phyloP scores from a whole-genome alignment of 2,329 filamentous ascomycete genomes.

The Stemphylium lycopersici region DNA sequence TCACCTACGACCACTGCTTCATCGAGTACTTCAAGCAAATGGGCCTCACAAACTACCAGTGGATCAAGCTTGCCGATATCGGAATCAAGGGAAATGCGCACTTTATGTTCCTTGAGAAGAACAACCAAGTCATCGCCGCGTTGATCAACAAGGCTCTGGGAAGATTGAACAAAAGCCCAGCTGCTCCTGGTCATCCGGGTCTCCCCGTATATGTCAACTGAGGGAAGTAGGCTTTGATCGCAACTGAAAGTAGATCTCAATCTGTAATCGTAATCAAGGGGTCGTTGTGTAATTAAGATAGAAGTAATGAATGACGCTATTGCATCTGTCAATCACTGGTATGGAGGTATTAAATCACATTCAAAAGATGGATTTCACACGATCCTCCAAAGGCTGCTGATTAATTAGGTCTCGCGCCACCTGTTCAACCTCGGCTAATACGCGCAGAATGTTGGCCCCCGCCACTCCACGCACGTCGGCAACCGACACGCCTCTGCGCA shows the following conservation, averaged over 20 bases:
- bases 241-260: background rate
- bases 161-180: conserved; percentile 4
- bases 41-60: conserved; percentile 52
- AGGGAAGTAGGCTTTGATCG: background rate
- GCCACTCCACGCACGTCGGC: no score
- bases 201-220: background rate
- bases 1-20: conserved; percentile 43
- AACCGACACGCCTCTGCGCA: no score
- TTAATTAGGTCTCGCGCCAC: no score
- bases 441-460: no score
- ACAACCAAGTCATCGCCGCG: conserved; percentile 54
- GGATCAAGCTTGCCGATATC: conserved; percentile 53
- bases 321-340: no score
- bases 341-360: no score
- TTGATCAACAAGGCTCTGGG: conserved; percentile 15
- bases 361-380: no score
- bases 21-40: conserved; percentile 45
- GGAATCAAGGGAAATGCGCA: conserved; percentile 62
- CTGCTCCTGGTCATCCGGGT: background rate
- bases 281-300: no score
- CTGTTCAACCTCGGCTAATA: no score
- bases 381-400: no score
- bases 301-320: no score
- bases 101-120: conserved; percentile 61
- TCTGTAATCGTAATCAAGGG: background rate